These are phyloP conservation scores for Chloris gayana DNA, from an alignment of 176 grass and related monocot species.

Conservation along the genomic window DNA sequence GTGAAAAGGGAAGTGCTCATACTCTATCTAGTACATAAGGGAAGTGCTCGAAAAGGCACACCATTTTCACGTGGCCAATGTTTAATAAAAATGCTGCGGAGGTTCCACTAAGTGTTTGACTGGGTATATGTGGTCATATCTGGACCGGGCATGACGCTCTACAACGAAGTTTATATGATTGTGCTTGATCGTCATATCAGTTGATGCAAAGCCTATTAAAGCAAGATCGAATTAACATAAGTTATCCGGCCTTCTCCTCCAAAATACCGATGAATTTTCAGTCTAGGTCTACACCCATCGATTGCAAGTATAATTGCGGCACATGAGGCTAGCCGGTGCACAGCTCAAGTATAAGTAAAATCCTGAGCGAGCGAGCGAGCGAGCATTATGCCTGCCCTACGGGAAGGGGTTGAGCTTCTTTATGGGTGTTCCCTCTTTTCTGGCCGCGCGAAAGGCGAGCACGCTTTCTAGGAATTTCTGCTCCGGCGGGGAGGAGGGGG, in stretches of 20 bases:
- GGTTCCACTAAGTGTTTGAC: too few relatives aligned
- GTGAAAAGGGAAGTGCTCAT: too few relatives aligned
- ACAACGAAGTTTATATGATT: too few relatives aligned
- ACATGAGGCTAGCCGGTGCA: constrained; percentile 31
- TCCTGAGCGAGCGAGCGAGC: too few relatives aligned
- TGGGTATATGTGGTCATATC: too few relatives aligned
- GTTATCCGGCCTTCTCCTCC: background rate
- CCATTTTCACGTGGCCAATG: background rate
- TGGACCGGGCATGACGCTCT: too few relatives aligned
- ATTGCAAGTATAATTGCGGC: constrained; percentile 16
- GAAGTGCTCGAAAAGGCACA: background rate
- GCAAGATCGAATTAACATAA: background rate
- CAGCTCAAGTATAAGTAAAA: constrained; percentile 36
- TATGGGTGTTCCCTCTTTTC: constrained; percentile 18
- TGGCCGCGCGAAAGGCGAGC: constrained; percentile 38
- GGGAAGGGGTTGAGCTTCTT: background rate
- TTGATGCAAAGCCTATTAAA: background rate
- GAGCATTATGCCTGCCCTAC: background rate
- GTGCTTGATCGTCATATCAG: background rate
- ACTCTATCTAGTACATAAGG: background rate
- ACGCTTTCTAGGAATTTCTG: constrained; percentile 58
- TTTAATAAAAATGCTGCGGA: background rate
- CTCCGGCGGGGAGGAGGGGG: constrained; percentile 24
- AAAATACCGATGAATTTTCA: background rate
- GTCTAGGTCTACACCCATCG: too few relatives aligned